Percentiles rank a stretch among this genome's conserved stretches.
Conservation (phyloP, 495 filamentous ascomycete genomes). For the Podospora anserina region DNA sequence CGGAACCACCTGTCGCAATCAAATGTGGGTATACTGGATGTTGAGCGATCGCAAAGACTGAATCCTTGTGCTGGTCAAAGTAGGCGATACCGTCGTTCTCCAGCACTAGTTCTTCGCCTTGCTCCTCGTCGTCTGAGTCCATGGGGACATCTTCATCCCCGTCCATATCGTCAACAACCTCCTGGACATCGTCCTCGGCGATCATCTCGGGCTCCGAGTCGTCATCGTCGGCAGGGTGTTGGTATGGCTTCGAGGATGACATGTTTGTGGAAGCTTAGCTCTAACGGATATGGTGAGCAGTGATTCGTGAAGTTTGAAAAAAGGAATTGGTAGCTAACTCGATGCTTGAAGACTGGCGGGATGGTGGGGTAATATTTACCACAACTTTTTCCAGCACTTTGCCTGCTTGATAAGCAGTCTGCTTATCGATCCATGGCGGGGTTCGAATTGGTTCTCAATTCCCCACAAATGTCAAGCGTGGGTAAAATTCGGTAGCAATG, state of each 20-base stretch:
- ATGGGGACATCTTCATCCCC: constrained; percentile 70
- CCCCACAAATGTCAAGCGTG: background rate
- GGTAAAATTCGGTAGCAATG: background rate
- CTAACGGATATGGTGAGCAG: background rate
- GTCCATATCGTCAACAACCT: constrained; percentile 61
- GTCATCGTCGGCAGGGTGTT: constrained; percentile 38
- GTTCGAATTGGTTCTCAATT: background rate
- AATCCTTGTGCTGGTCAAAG: constrained; percentile 84
- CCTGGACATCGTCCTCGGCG: constrained; percentile 56
- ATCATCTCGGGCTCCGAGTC: constrained; percentile 58
- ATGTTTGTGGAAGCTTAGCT: constrained; percentile 11
- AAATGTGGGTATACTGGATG: constrained; percentile 77
- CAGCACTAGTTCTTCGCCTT: constrained; percentile 67
- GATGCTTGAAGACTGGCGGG: background rate
- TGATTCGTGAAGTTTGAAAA: background rate
- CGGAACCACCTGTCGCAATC: constrained; percentile 80
- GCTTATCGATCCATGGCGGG: constrained; percentile 7
- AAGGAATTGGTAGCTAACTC: background rate
- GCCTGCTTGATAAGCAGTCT: constrained; percentile 7
- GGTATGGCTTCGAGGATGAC: constrained; percentile 27
- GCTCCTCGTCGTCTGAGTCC: constrained; percentile 61
- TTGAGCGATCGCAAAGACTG: constrained; percentile 87
- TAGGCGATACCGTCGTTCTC: constrained; percentile 89
- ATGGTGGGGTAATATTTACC: constrained; percentile 10
- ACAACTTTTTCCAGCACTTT: background rate